Evolutionary conservation across 257 asterid species (phyloP).

Genomic region (Solanum medicagineum): DNA sequence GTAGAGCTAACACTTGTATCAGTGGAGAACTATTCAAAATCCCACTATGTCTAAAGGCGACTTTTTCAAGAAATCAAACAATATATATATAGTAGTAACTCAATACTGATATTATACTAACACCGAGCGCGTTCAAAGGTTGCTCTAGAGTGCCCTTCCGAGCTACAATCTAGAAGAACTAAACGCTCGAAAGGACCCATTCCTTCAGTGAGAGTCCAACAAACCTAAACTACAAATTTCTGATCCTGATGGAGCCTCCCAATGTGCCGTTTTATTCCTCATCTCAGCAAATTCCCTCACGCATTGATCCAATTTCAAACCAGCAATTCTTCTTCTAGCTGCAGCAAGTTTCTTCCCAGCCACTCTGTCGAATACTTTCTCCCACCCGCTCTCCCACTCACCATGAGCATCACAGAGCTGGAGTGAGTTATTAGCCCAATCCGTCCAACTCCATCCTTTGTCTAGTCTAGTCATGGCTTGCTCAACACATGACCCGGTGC

Average conservation of each 20-base stretch:
- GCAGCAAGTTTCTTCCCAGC: slow-evolving; percentile 40
- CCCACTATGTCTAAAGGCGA: neutral
- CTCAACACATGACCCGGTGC: slow-evolving; percentile 58
- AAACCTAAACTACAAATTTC: slow-evolving; percentile 56
- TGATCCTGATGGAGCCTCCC: slow-evolving; percentile 51
- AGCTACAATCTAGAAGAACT: neutral
- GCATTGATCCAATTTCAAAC: slow-evolving; percentile 37
- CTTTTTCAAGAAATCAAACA: neutral
- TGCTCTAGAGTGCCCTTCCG: neutral
- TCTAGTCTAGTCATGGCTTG: slow-evolving; percentile 35
- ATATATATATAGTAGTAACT: neutral
- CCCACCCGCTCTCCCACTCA: slow-evolving; percentile 81
- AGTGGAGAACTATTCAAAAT: neutral
- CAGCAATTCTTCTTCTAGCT: slow-evolving; percentile 28
- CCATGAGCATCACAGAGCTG: slow-evolving; percentile 69
- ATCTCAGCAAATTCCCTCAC: slow-evolving; percentile 44
- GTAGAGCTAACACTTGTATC: neutral
- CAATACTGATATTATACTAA: neutral
- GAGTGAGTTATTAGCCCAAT: slow-evolving; percentile 45
- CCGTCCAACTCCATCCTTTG: slow-evolving; percentile 83
- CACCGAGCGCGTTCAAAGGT: neutral
- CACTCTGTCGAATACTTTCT: slow-evolving; percentile 30
- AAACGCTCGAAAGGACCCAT: neutral
- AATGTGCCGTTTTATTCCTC: slow-evolving; percentile 36
- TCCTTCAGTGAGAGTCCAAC: neutral